Evolutionary conservation across 2,329 filamentous ascomycete genomes (phyloP).

Genomic region (Phaeosphaeria sp.): DNA sequence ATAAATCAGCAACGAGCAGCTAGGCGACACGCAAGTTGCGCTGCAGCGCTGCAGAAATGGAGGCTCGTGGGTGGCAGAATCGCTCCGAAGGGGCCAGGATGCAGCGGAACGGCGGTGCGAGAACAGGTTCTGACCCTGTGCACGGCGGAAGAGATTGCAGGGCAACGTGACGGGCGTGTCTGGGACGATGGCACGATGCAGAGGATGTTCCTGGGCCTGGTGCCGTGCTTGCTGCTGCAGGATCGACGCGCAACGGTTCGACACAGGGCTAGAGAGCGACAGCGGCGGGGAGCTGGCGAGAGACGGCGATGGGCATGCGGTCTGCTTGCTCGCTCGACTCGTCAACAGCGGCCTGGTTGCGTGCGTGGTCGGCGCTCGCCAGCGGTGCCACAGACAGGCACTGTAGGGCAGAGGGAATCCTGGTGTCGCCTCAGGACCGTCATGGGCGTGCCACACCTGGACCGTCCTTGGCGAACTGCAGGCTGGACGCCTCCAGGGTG

Average conservation of each 20-base stretch:
- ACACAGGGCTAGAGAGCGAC: neutral
- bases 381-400: neutral
- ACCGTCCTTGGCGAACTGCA: neutral
- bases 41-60: neutral
- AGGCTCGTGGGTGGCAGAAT: neutral
- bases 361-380: too few species aligned
- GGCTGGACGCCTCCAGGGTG: neutral
- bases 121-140: too few species aligned
- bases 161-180: neutral
- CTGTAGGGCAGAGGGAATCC: neutral
- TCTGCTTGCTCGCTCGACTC: too few species aligned
- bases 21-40: neutral
- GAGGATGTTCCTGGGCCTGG: neutral
- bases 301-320: too few species aligned
- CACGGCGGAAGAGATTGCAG: constrained; percentile 5
- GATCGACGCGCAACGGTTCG: neutral
- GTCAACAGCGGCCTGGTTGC: too few species aligned
- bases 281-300: neutral
- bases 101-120: neutral
- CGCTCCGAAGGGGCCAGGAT: too few species aligned
- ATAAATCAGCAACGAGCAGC: constrained; percentile 2
- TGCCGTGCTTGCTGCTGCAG: neutral
- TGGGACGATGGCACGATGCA: constrained; percentile 1
- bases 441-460: neutral
- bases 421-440: neutral